These are phyloP conservation scores for Hygrophorus russula DNA, from an alignment of 768 basidiomycete species.

Conservation along the genomic window DNA sequence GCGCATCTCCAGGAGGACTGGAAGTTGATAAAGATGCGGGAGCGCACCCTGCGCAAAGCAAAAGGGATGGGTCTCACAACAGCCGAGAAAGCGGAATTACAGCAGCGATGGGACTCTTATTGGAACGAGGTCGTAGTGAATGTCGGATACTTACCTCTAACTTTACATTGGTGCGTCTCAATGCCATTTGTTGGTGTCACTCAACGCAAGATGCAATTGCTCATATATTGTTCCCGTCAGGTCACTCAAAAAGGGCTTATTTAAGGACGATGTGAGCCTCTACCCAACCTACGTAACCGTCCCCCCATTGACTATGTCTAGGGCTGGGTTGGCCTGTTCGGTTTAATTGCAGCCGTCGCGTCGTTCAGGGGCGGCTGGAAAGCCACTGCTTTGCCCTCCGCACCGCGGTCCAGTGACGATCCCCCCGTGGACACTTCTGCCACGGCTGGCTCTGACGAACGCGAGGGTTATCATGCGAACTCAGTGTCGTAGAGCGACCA, in stretches of 20 bases:
- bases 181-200: no score
- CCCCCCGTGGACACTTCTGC: not conserved
- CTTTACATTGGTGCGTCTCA: conserved; percentile 70
- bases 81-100: conserved; percentile 45
- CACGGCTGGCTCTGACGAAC: no score
- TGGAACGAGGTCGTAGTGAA: conserved; percentile 68
- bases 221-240: conserved; percentile 21
- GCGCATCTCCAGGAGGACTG: conserved; percentile 61
- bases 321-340: conserved; percentile 33
- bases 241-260: conserved; percentile 59
- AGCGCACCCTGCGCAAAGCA: conserved; percentile 45
- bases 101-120: conserved; percentile 51
- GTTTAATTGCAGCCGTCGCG: conserved; percentile 40
- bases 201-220: not conserved
- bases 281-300: not conserved
- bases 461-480: no score
- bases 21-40: conserved; percentile 41
- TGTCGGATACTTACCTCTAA: conserved; percentile 67
- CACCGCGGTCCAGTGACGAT: not conserved
- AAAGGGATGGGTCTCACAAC: conserved; percentile 36
- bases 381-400: conserved; percentile 41
- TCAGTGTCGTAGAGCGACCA: no score
- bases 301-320: not conserved
- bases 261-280: conserved; percentile 48
- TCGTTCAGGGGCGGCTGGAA: conserved; percentile 65